Conservation (phyloP, 176 grass and related monocot genomes). For the Poa pratensis region DNA sequence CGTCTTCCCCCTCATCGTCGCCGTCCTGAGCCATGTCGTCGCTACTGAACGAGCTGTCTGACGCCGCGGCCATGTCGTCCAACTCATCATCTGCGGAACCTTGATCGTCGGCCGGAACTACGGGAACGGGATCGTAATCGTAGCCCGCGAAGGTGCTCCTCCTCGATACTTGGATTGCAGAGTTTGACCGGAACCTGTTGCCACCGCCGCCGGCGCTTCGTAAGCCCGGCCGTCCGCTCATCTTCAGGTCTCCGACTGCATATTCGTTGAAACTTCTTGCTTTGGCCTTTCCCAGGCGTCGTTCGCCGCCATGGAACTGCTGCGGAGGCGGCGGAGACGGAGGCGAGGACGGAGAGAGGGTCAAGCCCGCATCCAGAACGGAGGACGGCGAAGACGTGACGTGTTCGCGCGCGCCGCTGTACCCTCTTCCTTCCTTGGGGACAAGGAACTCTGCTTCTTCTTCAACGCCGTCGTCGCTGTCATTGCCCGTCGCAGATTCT, state of each 20-base stretch:
- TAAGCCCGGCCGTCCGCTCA: background rate
- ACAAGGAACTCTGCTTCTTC: constrained; percentile 35
- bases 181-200: constrained; percentile 45
- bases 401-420: constrained; percentile 32
- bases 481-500: constrained; percentile 6
- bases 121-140: background rate
- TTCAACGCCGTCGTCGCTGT: constrained; percentile 2
- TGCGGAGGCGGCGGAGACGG: constrained; percentile 25
- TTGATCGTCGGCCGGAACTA: background rate
- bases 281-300: constrained; percentile 26
- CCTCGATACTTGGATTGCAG: constrained; percentile 19
- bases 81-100: background rate
- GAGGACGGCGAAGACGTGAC: constrained; percentile 54
- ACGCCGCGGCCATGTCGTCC: constrained; percentile 21
- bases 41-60: constrained; percentile 47
- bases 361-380: constrained; percentile 50
- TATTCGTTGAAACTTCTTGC: constrained; percentile 51
- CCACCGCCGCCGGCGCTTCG: background rate
- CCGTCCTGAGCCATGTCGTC: constrained; percentile 45
- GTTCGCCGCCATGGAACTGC: background rate
- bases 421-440: background rate
- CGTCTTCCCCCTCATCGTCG: constrained; percentile 15
- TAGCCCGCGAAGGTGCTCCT: constrained; percentile 26
- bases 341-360: constrained; percentile 36
- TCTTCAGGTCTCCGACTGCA: background rate